These are phyloP conservation scores for Scutellaria minor DNA, from an alignment of 257 asterid genomes.

Conservation along the genomic window DNA sequence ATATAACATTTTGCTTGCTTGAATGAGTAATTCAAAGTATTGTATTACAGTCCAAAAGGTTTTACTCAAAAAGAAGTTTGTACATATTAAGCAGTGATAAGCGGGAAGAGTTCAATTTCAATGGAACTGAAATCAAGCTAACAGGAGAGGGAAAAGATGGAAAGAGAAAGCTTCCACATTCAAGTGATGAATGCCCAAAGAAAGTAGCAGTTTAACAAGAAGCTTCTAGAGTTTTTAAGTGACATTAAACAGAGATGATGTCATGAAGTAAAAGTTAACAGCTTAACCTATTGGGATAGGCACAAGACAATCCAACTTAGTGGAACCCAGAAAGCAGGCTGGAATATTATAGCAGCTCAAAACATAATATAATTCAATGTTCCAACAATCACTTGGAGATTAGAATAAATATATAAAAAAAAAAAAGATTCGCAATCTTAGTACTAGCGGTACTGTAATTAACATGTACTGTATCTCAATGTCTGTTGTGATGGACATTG, in stretches of 20 bases:
- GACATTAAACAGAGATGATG: slow-evolving; percentile 17
- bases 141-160: not conserved
- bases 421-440: slow-evolving; percentile 13
- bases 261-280: not conserved
- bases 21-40: not conserved
- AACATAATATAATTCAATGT: slow-evolving; percentile 18
- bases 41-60: not conserved
- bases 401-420: not conserved
- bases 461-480: not conserved
- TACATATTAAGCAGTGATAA: not conserved
- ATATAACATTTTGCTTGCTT: not conserved
- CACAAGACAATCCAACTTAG: not conserved
- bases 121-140: slow-evolving; percentile 14
- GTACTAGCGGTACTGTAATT: not conserved
- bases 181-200: slow-evolving; percentile 16
- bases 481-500: not conserved
- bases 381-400: not conserved
- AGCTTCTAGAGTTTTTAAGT: not conserved
- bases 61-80: slow-evolving; percentile 2
- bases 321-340: not conserved
- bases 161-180: not conserved
- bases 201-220: not conserved
- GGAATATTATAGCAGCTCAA: slow-evolving; percentile 5
- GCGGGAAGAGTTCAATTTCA: slow-evolving; percentile 12
- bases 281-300: not conserved